These are phyloP conservation scores for Cutaneotrichosporon spelunceum DNA, from an alignment of 1,284 basidiomycete genomes.

Conservation along the genomic window DNA sequence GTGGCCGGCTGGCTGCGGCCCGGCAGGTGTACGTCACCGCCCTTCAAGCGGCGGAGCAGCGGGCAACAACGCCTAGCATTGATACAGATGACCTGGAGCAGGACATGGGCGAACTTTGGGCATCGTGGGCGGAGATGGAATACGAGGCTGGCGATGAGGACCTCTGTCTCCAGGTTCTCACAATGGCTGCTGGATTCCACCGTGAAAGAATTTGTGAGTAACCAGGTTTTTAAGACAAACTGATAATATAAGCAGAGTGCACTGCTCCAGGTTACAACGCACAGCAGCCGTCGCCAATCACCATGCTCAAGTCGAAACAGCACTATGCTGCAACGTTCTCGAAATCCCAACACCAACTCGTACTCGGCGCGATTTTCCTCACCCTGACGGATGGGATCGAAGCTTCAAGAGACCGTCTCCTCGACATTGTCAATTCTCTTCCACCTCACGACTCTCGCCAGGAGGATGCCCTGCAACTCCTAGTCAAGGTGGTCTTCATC, in stretches of 20 bases:
- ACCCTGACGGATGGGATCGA: constrained; percentile 34
- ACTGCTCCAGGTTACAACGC: constrained; percentile 7
- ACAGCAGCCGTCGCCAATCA: constrained; percentile 14
- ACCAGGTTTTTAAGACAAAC: neutral
- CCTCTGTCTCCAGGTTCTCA: constrained; percentile 31
- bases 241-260: constrained; percentile 1
- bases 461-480: constrained; percentile 48
- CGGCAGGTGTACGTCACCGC: constrained; percentile 75
- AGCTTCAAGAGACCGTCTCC: constrained; percentile 19
- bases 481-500: constrained; percentile 45
- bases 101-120: constrained; percentile 62
- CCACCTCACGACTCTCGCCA: constrained; percentile 32
- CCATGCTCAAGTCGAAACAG: constrained; percentile 38
- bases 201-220: constrained; percentile 18
- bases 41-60: constrained; percentile 40
- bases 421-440: constrained; percentile 17
- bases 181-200: constrained; percentile 30
- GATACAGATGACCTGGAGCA: constrained; percentile 19
- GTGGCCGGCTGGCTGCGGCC: constrained; percentile 67
- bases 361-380: constrained; percentile 35
- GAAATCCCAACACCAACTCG: constrained; percentile 22
- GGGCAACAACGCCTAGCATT: constrained; percentile 18
- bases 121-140: constrained; percentile 86
- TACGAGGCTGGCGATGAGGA: constrained; percentile 46
- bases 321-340: constrained; percentile 21